Conservation (phyloP, 306 rosid genomes). For the Trichosanthes cucumerina region DNA sequence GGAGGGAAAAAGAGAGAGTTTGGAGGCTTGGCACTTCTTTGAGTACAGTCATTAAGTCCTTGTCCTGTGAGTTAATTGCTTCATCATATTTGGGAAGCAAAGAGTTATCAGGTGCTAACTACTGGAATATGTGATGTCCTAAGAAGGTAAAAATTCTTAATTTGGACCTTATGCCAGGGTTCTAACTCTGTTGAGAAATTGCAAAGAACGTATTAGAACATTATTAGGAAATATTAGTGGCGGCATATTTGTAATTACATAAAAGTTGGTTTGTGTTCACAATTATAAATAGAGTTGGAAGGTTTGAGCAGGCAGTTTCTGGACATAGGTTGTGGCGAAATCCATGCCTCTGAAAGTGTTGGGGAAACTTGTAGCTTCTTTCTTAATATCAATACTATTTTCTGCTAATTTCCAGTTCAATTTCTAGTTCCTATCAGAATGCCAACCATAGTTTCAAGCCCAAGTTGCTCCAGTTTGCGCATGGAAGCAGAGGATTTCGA, state of each 20-base stretch:
- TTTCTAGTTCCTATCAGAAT: neutral
- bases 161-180: neutral
- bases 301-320: neutral
- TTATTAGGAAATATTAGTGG: neutral
- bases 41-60: neutral
- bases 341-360: neutral
- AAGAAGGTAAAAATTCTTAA: neutral
- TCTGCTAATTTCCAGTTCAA: neutral
- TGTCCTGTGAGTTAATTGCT: neutral
- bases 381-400: neutral
- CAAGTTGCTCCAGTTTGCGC: neutral
- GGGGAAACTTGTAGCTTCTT: neutral
- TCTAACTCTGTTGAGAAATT: neutral
- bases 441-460: neutral
- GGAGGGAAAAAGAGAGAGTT: neutral
- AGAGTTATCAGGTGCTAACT: neutral
- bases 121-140: neutral
- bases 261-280: neutral
- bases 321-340: neutral
- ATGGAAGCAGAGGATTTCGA: neutral
- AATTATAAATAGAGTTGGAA: neutral
- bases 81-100: neutral
- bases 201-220: neutral
- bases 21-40: neutral
- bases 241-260: neutral